These are phyloP conservation scores for Obelidium mucronatum DNA, from an alignment of 192 early-diverging fungal species.

Conservation along the genomic window DNA sequence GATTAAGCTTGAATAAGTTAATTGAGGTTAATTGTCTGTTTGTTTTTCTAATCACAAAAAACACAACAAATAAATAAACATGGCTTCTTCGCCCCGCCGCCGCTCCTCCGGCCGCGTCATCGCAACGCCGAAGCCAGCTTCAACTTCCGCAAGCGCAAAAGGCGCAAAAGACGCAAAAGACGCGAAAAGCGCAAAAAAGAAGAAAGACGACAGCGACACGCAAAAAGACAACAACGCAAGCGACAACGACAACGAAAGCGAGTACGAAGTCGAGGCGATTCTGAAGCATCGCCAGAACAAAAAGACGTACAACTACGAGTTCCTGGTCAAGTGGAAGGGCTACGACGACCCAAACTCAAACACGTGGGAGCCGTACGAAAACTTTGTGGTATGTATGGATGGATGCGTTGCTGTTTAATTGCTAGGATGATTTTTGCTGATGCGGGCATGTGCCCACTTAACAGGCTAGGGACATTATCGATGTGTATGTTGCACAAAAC, in stretches of 20 bases:
- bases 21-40: no score
- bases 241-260: not conserved
- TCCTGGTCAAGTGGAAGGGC: constrained; percentile 9
- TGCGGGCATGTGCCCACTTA: not conserved
- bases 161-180: no score
- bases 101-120: no score
- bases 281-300: not conserved
- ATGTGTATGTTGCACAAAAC: not conserved
- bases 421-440: not conserved
- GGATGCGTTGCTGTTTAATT: not conserved
- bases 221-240: not conserved
- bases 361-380: constrained; percentile 8
- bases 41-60: no score
- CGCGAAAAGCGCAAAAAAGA: not conserved
- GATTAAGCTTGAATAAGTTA: no score
- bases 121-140: no score
- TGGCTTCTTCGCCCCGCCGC: no score
- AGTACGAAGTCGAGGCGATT: constrained; percentile 10
- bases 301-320: not conserved
- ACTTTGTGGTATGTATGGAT: not conserved
- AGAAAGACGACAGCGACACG: not conserved
- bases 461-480: not conserved
- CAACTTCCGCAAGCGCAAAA: no score
- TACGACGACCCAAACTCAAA: not conserved
- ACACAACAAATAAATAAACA: no score